phyloP scores from a whole-genome alignment of 257 asterid genomes.

The Solanum okadae region DNA sequence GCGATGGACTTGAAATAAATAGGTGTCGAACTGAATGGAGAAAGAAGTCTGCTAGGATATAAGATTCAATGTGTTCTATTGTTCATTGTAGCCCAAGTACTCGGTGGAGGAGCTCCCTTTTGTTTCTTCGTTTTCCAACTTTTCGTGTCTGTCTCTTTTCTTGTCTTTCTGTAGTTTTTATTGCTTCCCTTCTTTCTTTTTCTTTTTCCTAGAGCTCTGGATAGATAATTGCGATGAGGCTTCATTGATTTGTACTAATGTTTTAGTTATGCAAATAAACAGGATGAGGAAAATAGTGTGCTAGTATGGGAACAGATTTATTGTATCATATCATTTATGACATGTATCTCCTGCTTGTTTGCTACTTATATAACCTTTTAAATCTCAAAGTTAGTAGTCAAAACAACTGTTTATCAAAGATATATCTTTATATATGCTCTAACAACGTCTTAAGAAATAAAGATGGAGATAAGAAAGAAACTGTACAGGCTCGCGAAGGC shows the following conservation, averaged over 20 bases:
- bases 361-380: not conserved
- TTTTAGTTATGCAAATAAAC: not conserved
- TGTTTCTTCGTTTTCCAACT: not conserved
- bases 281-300: not conserved
- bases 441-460: not conserved
- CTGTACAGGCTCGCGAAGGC: not conserved
- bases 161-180: not conserved
- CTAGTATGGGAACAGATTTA: not conserved
- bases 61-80: conserved; percentile 2
- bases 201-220: not conserved
- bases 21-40: conserved; percentile 93
- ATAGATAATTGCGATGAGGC: not conserved
- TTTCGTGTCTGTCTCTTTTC: not conserved
- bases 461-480: not conserved
- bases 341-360: not conserved
- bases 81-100: not conserved
- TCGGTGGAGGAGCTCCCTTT: not conserved
- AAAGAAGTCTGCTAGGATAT: conserved; percentile 55
- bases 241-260: not conserved
- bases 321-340: not conserved
- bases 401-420: not conserved
- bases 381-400: not conserved
- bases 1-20: conserved; percentile 69
- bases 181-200: not conserved
- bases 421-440: not conserved